A percentile compares a stretch with the other conserved stretches of the same genome.
Evolutionary conservation across 169 alveolate species (phyloP).

Genomic region (Eimeria praecox): DNA sequence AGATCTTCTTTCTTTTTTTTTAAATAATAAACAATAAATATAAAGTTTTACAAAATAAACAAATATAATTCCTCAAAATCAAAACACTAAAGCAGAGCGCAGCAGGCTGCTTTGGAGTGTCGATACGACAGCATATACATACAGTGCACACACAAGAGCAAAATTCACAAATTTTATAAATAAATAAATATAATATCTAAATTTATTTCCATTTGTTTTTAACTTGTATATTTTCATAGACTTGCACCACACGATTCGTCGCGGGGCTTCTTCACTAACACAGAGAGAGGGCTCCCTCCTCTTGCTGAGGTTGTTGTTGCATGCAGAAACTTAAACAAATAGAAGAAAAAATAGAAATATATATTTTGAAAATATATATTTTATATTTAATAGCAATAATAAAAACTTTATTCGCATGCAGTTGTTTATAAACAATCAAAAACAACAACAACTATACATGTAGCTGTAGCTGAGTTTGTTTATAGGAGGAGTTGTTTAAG

Average conservation of each 20-base stretch:
- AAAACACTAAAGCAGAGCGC: too few relatives aligned
- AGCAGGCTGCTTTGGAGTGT: neutral
- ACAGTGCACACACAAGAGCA: neutral
- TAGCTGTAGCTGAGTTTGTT: too few relatives aligned
- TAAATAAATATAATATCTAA: neutral
- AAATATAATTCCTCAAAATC: neutral
- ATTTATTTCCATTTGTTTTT: neutral
- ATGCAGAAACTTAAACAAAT: neutral
- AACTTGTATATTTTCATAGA: neutral
- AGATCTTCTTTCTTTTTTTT: neutral
- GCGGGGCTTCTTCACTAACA: neutral
- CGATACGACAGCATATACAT: neutral
- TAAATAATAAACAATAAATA: neutral
- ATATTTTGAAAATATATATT: neutral
- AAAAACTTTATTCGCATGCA: too few relatives aligned
- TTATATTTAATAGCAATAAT: too few relatives aligned
- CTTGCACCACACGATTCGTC: neutral
- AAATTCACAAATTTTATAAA: neutral
- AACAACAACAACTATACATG: too few relatives aligned
- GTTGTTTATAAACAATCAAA: neutral
- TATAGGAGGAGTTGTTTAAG: too few relatives aligned
- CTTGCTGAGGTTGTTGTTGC: neutral
- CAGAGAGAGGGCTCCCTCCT: neutral
- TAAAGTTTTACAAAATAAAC: neutral
- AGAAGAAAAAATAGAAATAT: neutral